Evolutionary conservation across 2,329 filamentous ascomycete species (phyloP), one percentile per base, ranked within the genome.

Genomic region (Nothophaeocryptopus gaeumannii): DNA sequence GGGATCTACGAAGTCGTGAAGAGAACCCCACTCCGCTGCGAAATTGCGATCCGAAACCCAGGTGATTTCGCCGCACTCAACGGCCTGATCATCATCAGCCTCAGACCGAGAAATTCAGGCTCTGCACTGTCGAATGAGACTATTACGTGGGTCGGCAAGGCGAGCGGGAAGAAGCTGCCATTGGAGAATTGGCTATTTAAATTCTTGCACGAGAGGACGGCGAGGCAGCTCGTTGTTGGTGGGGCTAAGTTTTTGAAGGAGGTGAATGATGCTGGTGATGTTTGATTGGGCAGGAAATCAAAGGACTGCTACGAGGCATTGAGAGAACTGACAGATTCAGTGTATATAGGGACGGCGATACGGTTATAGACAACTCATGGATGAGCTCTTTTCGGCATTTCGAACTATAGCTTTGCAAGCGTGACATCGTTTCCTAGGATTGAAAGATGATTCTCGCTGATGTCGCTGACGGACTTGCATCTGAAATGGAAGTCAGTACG

Each of bases 1-100:
- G 57, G 59, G 3, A 42, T 56, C 12, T 61, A 56, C 35, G 29
- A 53, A 20, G 59, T 61, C 2, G 51, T 58, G 7, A 58, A 56
- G 41, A 43, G 57, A 1, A 53, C 46, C 5, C 37, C 51, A 9
- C 39, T 56, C 2, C 37, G 47, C 1, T 49, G 49, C n/a, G 59
- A 61, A 31, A n/a, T 61, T 9, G 42, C 47, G 8, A 39, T 56
- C 31, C 38, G 34, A 5, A n/a, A 33, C 5, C 42, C 50, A 5
- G 33, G 40, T 31, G 33, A 32, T 5, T 35, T 45, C 14, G 43
- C 45, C 12, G 37, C 42, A 20, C 35, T 60, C 4, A 29, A 45
- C 5, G 53, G 58, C 5, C 43, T 56, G 26, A 36, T 54, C 34
- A 43, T 60, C 16, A 51, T 60, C 14, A 49, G 45, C 20, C 26